phyloP scores from a whole-genome alignment of 2,329 filamentous ascomycete genomes.

The Fusarium coffeatum region DNA sequence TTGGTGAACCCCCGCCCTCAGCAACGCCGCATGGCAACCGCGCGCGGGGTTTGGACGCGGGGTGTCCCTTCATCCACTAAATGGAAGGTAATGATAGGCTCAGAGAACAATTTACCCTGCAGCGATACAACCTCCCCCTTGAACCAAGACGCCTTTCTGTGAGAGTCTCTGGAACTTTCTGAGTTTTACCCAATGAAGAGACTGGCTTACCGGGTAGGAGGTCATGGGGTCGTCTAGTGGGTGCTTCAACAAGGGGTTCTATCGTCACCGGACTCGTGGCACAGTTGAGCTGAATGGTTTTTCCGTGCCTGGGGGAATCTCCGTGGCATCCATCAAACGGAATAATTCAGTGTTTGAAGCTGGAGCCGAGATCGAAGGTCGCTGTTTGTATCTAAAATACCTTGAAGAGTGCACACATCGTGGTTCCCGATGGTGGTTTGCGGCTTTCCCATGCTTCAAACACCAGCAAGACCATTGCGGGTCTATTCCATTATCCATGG shows the following conservation, averaged over 20 bases:
- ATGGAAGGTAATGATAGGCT: slow-evolving; percentile 15
- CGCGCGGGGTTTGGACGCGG: slow-evolving; percentile 40
- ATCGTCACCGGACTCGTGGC: slow-evolving; percentile 14
- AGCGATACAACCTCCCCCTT: slow-evolving; percentile 18
- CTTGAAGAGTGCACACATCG: no score
- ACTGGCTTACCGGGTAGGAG: slow-evolving; percentile 4
- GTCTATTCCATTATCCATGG: no score
- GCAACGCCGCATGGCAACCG: slow-evolving; percentile 32
- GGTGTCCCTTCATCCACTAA: slow-evolving; percentile 19
- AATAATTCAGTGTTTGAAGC: neutral
- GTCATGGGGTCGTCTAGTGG: slow-evolving; percentile 35
- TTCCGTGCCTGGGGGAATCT: neutral
- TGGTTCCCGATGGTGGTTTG: neutral
- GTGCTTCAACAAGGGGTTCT: slow-evolving; percentile 14
- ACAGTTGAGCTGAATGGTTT: neutral
- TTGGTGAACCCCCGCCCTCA: slow-evolving; percentile 11
- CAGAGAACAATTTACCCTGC: neutral
- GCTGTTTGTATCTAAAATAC: no score
- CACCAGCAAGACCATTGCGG: no score
- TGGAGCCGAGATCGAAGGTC: no score
- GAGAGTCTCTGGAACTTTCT: neutral
- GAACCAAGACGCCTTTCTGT: slow-evolving; percentile 3
- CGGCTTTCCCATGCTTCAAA: neutral
- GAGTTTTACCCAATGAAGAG: slow-evolving; percentile 13
- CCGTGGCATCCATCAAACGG: no score